Evolutionary conservation across 2,329 filamentous ascomycete species (phyloP), one percentile per base, ranked within the genome.

Genomic region (Ceratocystis albifundus): DNA sequence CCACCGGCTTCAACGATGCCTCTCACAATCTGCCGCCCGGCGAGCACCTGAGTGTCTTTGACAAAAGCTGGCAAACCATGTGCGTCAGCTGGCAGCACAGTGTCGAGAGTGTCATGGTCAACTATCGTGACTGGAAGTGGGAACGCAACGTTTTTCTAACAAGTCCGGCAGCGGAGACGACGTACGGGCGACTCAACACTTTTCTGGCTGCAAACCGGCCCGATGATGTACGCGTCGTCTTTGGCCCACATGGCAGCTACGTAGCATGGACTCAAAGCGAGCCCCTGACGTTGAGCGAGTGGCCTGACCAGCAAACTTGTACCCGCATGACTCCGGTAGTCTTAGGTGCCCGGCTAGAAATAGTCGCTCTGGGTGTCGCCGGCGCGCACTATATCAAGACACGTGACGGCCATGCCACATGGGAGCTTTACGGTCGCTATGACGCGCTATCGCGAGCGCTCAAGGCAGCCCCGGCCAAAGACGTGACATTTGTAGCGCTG

Each of bases 301-400:
- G 66, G 66, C 28, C 45, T 4, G 62, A 67, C 36, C 55, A 46
- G 2, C 46, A 25, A 7, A 46, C 50, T 1, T 65, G 66, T 36
- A 57, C 62, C 7, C 55, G 62, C 25, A 67, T 67, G 66, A 65
- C 66, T 15, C 63, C 66, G 20, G 30, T 65, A 8, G 66, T 67
- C 7, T n/a, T 67, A 17, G 66, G 55, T 20, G 62, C 66, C 4
- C 45, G 44, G 25, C 46, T 67, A 4, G 62, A 65, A 6, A 36
- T 67, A 10, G 66, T 67, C n/a, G 66, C 66, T 3, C 48, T 67
- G 45, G 66, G 66, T 17, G 45, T 65, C 4, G 46, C 32, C 3
- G 64, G 64, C 15, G 66, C 66, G 17, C 65, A 65, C 46, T 67
- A 65, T 41, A 67, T 67, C 62, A 67, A 67, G 46, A 67, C 64